Evolutionary conservation across 208 protist species (phyloP), one percentile per base, ranked within the genome.

Genomic region (Naegleria gruberi): DNA sequence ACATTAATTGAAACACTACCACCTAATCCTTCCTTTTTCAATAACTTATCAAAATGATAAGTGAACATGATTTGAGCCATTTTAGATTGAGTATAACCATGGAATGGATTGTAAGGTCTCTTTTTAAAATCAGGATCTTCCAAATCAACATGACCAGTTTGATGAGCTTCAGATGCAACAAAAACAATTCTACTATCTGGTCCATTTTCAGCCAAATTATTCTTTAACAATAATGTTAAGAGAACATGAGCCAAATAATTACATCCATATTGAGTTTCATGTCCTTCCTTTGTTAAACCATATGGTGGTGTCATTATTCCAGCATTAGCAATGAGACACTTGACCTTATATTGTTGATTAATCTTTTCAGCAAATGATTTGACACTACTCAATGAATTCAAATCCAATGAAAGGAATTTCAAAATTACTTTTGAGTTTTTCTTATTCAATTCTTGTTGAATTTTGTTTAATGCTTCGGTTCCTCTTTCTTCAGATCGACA

Each of bases 171-270:
- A 30, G 44, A 65, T 43, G 84, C 57, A 12, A 88, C 43, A 40
- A 65, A n/a, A 40, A 88, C 12, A 65, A 88, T 65, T 40, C 84
- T 34, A 44, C 12, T 43, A 30, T 34, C 12, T 43, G 37, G 37
- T 34, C 43, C 43, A 47, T 45, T 86, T 23, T 88, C 26, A 19
- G 23, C 10, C 26, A 88, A 42, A 34, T 34, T 42, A 42, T 55
- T 19, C 30, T 45, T 45, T 10, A 88, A 65, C n/a, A 88, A 88
- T 0, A 34, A 12, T 40, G 45, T 65, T 4, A 88, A 42, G 1
- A 65, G 30, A 42, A 65, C 4, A 65, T 88, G 84, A 43, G 45
- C 84, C 19, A 88, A 42, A 88, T 65, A 65, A 65, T 88, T 88
- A 19, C 26, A 44, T 26, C 84, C 84, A 26, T 73, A 42, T 42